Base-by-base conservation (phyloP, 352 stramenopile species). In the Globisporangium abappressorium region DNA sequence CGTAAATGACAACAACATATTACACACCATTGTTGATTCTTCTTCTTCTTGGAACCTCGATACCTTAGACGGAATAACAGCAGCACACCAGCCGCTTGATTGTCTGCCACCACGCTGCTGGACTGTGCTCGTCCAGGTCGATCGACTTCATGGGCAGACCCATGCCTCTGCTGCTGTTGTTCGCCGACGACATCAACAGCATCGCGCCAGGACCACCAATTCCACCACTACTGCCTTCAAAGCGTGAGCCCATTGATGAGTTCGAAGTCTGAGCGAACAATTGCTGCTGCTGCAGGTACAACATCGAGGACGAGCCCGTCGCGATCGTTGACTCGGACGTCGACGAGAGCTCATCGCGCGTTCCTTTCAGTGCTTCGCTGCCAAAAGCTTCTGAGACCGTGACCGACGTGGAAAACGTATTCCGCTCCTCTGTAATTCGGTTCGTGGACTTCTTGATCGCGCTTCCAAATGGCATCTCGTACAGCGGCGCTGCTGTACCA, bases 391-490 rank as follows among this genome's bases (percentile, higher is more conserved):
- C 81, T 33, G 82, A 92, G 5, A 94, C 84, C 5, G 86, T 94
- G 38, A 94, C 84, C 1, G 84, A 92, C 53, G 79, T 80, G 0
- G 86, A 92, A 59, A 94, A 94, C 9, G 86, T 90, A 59, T 94
- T 92, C 47, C 86, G 79, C 54, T 92, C 86, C 61, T 94, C 86
- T 2, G 84, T 94, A 64, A 93, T 93, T 22, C 84, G 66, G 57
- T 85, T 91, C 8, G 86, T 94, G 24, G 83, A 92, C 61, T 94
- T 94, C 49, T 94, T 94, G 57, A 94, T 93, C 22, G 78, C 85
- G 5, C 70, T 68, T 30, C 84, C 82, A 53, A 91, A 91, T 12
- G 87, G 87, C 87, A 94, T 94, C 30, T 82, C 74, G 51, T 94
- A 94, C n/a, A 76, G 57, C 3, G 87, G 87, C 24, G 87, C 87